These are phyloP conservation scores for Saccharomycopsis sp. DNA, from an alignment of 805 yeast species.

Conservation along the genomic window DNA sequence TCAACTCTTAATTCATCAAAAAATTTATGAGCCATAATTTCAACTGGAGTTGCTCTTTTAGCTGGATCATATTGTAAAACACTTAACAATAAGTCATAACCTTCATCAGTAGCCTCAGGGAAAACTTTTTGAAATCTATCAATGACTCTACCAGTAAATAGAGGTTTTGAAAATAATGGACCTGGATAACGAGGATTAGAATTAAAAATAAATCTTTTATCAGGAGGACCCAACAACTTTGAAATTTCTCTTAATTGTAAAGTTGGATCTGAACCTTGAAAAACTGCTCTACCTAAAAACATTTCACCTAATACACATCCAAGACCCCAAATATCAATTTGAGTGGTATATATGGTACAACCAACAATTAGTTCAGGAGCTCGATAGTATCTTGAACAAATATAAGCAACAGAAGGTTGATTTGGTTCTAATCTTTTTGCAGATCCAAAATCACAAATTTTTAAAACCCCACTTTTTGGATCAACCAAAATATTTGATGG, in stretches of 20 bases:
- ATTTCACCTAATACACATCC: slow-evolving; percentile 96
- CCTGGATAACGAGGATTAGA: slow-evolving; percentile 71
- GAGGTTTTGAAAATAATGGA: slow-evolving; percentile 56
- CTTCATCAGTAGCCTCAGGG: slow-evolving; percentile 73
- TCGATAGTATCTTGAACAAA: slow-evolving; percentile 90
- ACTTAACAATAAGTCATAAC: slow-evolving; percentile 71
- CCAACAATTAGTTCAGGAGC: slow-evolving; percentile 96
- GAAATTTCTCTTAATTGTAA: slow-evolving; percentile 86
- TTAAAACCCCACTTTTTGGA: slow-evolving; percentile 53
- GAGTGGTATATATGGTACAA: slow-evolving; percentile 73
- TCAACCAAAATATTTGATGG: slow-evolving; percentile 76
- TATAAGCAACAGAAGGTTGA: slow-evolving; percentile 88
- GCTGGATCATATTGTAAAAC: slow-evolving; percentile 89
- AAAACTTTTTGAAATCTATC: slow-evolving; percentile 56
- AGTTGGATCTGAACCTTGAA: slow-evolving; percentile 86
- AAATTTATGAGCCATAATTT: slow-evolving; percentile 79
- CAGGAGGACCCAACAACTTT: slow-evolving; percentile 85
- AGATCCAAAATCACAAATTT: slow-evolving; percentile 79
- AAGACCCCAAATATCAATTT: slow-evolving; percentile 95
- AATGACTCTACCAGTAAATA: slow-evolving; percentile 44
- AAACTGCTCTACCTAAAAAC: slow-evolving; percentile 86
- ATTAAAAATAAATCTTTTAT: slow-evolving; percentile 55
- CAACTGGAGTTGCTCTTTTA: slow-evolving; percentile 65
- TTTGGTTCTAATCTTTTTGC: slow-evolving; percentile 70
- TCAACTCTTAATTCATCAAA: slow-evolving; percentile 72